These are phyloP conservation scores for Kuraishia floccosa DNA, from an alignment of 805 yeast genomes.

Conservation along the genomic window DNA sequence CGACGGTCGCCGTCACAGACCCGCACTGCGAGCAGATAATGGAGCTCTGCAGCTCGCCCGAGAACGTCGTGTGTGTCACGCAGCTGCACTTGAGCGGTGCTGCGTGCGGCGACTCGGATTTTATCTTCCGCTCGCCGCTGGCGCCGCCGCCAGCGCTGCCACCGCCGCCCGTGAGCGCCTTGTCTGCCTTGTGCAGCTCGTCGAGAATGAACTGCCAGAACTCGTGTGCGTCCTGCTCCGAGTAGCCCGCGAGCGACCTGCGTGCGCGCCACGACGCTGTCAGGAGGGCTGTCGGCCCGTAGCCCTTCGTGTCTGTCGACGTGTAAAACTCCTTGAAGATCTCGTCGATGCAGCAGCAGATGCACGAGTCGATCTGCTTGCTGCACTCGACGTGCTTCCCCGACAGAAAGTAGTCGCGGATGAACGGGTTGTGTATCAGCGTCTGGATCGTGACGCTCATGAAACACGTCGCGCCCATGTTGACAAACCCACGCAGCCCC, in stretches of 20 bases:
- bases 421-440: slow-evolving; percentile 79
- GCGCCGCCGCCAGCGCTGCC: slow-evolving; percentile 1
- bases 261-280: slow-evolving; percentile 85
- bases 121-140: background rate
- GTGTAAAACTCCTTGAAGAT: slow-evolving; percentile 70
- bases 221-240: slow-evolving; percentile 98
- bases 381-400: slow-evolving; percentile 60
- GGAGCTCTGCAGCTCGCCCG: slow-evolving; percentile 75
- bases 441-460: slow-evolving; percentile 92
- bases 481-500: slow-evolving; percentile 84
- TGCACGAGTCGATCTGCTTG: slow-evolving; percentile 34
- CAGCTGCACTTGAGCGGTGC: slow-evolving; percentile 44
- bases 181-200: slow-evolving; percentile 57
- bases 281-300: slow-evolving; percentile 71
- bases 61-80: slow-evolving; percentile 70
- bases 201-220: slow-evolving; percentile 88
- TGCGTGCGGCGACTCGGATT: slow-evolving; percentile 4
- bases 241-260: slow-evolving; percentile 82
- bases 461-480: slow-evolving; percentile 96
- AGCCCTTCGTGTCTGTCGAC: slow-evolving; percentile 47
- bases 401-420: slow-evolving; percentile 65
- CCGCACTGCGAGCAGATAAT: slow-evolving; percentile 66
- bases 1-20: slow-evolving; percentile 55
- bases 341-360: slow-evolving; percentile 78
- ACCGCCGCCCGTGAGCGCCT: slow-evolving; percentile 2